Percentiles rank a stretch among this genome's conserved stretches.
Conservation (phyloP, 768 basidiomycete genomes). For the Tricholoma flavovirens region DNA sequence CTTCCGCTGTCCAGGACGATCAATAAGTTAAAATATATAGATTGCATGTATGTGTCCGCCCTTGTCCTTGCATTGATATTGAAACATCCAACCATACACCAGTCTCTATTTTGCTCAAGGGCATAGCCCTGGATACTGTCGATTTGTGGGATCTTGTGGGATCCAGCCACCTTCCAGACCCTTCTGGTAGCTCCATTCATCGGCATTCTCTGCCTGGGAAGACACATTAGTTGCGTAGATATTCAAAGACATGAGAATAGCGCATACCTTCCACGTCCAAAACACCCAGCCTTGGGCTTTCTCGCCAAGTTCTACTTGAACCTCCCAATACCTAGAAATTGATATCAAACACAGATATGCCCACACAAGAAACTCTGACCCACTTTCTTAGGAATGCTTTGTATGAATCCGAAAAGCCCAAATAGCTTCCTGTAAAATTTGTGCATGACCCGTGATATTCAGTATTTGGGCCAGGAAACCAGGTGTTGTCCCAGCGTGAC, state of each 20-base stretch:
- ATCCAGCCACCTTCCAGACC: slow-evolving; percentile 77
- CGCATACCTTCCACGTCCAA: slow-evolving; percentile 72
- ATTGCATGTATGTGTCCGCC: neutral
- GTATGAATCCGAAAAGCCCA: slow-evolving; percentile 56
- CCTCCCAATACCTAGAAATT: slow-evolving; percentile 68
- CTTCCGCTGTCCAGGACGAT: neutral
- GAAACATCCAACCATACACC: neutral
- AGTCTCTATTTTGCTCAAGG: slow-evolving; percentile 18
- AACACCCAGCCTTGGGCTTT: slow-evolving; percentile 66
- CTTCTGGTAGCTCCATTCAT: slow-evolving; percentile 74
- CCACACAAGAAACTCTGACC: slow-evolving; percentile 17
- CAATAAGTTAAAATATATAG: neutral
- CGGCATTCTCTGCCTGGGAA: slow-evolving; percentile 53
- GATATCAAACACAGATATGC: neutral
- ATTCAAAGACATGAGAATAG: slow-evolving; percentile 1
- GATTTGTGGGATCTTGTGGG: slow-evolving; percentile 60
- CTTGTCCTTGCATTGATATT: neutral
- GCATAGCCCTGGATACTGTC: slow-evolving; percentile 62
- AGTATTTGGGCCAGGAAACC: slow-evolving; percentile 32
- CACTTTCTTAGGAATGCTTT: slow-evolving; percentile 57
- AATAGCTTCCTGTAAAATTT: slow-evolving; percentile 55
- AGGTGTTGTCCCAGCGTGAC: slow-evolving; percentile 62
- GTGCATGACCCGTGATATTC: slow-evolving; percentile 55
- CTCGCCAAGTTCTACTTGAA: slow-evolving; percentile 72
- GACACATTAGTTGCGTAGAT: neutral